Evolutionary conservation across 257 asterid genomes (phyloP).

Genomic region (Salvia splendens): DNA sequence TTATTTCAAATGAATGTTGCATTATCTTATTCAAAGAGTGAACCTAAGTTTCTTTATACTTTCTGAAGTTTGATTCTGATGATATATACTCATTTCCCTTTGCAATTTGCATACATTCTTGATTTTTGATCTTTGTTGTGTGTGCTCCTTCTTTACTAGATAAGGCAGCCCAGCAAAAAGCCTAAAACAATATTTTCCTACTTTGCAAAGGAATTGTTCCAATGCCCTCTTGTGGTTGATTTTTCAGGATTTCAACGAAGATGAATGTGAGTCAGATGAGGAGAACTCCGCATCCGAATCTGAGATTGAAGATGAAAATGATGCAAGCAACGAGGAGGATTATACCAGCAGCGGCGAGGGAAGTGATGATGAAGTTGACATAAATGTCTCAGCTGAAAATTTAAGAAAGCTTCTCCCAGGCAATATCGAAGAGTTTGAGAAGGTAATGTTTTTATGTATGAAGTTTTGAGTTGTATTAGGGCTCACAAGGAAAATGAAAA

Average conservation of each 20-base stretch:
- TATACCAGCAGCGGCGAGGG: slow-evolving; percentile 75
- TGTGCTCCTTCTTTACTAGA: slow-evolving; percentile 8
- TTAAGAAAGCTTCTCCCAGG: slow-evolving; percentile 69
- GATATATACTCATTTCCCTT: not conserved
- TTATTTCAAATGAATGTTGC: not conserved
- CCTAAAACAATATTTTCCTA: not conserved
- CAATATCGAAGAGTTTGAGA: slow-evolving; percentile 77
- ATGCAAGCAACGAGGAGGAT: slow-evolving; percentile 76
- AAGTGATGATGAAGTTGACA: slow-evolving; percentile 77
- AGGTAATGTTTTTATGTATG: slow-evolving; percentile 46
- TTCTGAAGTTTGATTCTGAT: too few relatives aligned
- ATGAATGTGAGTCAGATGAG: slow-evolving; percentile 79
- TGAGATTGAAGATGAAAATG: slow-evolving; percentile 78
- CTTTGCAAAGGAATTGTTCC: slow-evolving; percentile 12
- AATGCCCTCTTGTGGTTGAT: slow-evolving; percentile 20
- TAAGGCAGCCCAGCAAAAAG: slow-evolving; percentile 8
- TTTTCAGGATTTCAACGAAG: slow-evolving; percentile 73
- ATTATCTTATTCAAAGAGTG: not conserved
- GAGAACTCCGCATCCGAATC: slow-evolving; percentile 69
- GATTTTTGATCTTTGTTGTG: not conserved
- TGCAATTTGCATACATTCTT: slow-evolving; percentile 2
- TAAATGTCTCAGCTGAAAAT: slow-evolving; percentile 70
- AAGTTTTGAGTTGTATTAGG: slow-evolving; percentile 14
- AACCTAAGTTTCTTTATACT: too few relatives aligned
- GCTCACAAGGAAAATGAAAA: slow-evolving; percentile 22